phyloP scores from a whole-genome alignment of 2,329 filamentous ascomycete species.

The Sporothrix schenckii region DNA sequence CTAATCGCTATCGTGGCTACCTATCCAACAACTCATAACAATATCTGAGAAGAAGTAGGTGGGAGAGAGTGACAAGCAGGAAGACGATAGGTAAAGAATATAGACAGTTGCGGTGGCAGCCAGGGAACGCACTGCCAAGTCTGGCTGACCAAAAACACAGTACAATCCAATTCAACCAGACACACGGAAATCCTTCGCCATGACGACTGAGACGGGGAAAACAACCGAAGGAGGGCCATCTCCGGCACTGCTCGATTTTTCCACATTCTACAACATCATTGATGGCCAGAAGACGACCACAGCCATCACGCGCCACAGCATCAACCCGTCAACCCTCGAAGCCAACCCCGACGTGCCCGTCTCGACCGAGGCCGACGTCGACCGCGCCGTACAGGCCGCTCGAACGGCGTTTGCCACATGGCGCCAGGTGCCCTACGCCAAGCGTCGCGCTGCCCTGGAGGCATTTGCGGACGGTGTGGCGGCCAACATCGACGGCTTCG shows the following conservation, averaged over 20 bases:
- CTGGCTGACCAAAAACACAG: background rate
- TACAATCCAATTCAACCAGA: background rate
- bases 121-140: background rate
- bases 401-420: constrained; percentile 46
- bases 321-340: constrained; percentile 45
- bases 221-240: background rate
- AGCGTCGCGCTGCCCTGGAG: constrained; percentile 40
- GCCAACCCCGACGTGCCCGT: constrained; percentile 46
- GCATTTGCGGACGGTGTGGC: constrained; percentile 42
- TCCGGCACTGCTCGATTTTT: background rate
- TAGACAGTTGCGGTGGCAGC: no score
- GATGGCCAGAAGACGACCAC: constrained; percentile 36
- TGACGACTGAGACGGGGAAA: background rate
- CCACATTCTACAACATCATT: constrained; percentile 39
- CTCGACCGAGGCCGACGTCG: constrained; percentile 45
- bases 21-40: no score
- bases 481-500: background rate
- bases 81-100: no score
- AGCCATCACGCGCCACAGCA: constrained; percentile 38
- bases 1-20: no score
- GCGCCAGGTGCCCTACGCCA: constrained; percentile 42
- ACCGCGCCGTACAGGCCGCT: constrained; percentile 46
- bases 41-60: no score
- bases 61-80: no score
- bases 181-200: background rate